Conservation (phyloP, 192 early-diverging fungal genomes). For the Kappamyces sp. region DNA sequence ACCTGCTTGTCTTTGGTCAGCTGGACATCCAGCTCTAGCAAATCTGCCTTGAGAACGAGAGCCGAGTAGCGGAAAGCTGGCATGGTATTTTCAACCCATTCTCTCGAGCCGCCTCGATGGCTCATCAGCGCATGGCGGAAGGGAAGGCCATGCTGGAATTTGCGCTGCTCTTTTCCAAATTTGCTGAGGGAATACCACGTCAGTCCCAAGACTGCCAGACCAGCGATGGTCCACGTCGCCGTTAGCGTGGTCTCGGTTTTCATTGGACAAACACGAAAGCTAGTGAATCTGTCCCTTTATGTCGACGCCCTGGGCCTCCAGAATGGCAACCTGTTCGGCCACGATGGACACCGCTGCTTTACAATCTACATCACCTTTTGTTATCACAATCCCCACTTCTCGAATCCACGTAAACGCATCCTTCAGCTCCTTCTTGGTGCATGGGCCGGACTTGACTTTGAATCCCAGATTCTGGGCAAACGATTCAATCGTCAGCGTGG, state of each 20-base stretch:
- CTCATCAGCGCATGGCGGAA: conserved; percentile 31
- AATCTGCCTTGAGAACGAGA: conserved; percentile 21
- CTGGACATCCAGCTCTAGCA: conserved; percentile 41
- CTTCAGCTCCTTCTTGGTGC: no score
- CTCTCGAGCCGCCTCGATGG: conserved; percentile 43
- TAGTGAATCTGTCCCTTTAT: conserved; percentile 45
- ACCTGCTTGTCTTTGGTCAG: conserved; percentile 38
- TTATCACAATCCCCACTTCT: conserved; percentile 11
- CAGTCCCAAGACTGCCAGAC: background rate
- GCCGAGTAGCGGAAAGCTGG: conserved; percentile 40
- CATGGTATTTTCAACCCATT: conserved; percentile 43
- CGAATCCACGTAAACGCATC: no score
- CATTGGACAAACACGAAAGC: background rate
- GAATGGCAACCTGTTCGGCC: conserved; percentile 14
- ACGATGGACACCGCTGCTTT: conserved; percentile 25
- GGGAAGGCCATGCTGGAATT: conserved; percentile 16
- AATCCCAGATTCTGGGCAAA: conserved; percentile 68
- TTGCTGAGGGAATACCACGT: conserved; percentile 5
- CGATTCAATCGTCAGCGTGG: conserved; percentile 49
- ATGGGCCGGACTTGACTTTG: no score
- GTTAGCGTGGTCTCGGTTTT: background rate
- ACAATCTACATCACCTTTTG: conserved; percentile 23
- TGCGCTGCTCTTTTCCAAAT: background rate
- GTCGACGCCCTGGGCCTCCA: conserved; percentile 35
- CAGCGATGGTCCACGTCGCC: background rate